Evolutionary conservation across 164 flowering plant genomes (phyloP), one percentile per base, ranked within the genome.

Genomic region (Dillenia turbinata): DNA sequence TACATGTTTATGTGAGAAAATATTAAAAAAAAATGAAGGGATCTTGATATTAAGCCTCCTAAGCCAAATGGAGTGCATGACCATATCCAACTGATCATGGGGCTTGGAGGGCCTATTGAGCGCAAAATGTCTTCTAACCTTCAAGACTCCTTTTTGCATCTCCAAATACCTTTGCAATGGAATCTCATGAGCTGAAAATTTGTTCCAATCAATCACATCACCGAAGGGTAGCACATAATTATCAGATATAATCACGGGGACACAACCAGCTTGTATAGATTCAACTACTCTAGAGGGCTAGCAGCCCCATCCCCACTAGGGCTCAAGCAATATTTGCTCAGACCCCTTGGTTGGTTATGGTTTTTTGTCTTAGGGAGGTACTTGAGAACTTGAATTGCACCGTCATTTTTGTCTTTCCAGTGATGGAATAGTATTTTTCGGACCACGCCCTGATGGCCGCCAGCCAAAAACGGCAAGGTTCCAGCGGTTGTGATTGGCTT

Each of bases 291-390:
- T 69, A 0, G 80, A 0, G 80, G 78, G 50, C 80, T 79, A 0
- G 78, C 80, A 1, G 74, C 83, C 60, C 75, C 83, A 26, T 52
- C 63, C 9, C 79, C 83, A 49, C 79, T 74, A 10, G 77, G 79
- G 56, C 81, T 72, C 12, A 79, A 40, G 63, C 83, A 79, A 40
- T 68, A 77, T 76, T 54, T 79, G 58, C 69, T 65, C n/a, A 55
- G 52, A 0, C 57, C 59, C 73, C 74, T 77, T 12, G 67, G 3
- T 17, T 61, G 58, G 0, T 44, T 47, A 66, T 77, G 77, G 24
- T 67, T 57, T 49, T 57, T 51, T 52, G 52, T 46, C 40, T 72
- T 62, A 10, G 80, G 83, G 15, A 76, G 77, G 51, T 74, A 64
- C 11, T 73, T 73, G 15, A 67, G 61, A 0, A 77, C 77, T 16